Percentiles rank a stretch among this genome's conserved stretches.
These are phyloP conservation scores for Pelargonium citronellum DNA, from an alignment of 441 rosid genomes.

Conservation along the genomic window DNA sequence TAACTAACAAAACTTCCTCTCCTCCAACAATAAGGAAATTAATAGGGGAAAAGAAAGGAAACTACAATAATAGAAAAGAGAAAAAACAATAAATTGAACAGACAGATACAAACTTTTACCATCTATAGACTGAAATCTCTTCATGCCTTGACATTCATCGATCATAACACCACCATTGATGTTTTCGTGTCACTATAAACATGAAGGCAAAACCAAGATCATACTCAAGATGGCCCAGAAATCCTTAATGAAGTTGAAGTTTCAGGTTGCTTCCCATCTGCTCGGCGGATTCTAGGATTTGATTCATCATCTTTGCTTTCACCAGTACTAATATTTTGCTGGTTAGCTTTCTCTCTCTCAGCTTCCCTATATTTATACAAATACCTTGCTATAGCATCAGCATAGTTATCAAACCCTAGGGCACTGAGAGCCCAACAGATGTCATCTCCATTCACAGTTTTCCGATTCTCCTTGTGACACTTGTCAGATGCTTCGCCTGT, in stretches of 20 bases:
- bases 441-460: constrained; percentile 87
- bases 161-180: too few species aligned
- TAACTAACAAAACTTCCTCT: constrained; percentile 2
- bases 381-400: constrained; percentile 64
- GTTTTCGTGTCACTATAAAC: too few species aligned
- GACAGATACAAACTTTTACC: not conserved
- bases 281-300: constrained; percentile 11
- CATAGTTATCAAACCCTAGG: constrained; percentile 71
- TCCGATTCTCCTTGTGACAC: constrained; percentile 89
- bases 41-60: not conserved
- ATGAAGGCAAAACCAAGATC: too few species aligned
- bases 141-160: too few species aligned
- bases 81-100: not conserved
- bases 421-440: constrained; percentile 81
- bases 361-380: constrained; percentile 63
- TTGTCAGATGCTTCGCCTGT: constrained; percentile 87
- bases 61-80: not conserved
- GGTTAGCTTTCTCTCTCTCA: constrained; percentile 53
- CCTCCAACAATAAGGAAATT: not conserved
- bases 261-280: constrained; percentile 13
- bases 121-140: not conserved
- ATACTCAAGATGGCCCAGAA: not conserved
- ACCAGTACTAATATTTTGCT: constrained; percentile 21
- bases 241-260: constrained; percentile 14
- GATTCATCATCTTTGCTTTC: constrained; percentile 33